Evolutionary conservation across 495 filamentous ascomycete species (phyloP).

Genomic region (Geoglossum glabrum): DNA sequence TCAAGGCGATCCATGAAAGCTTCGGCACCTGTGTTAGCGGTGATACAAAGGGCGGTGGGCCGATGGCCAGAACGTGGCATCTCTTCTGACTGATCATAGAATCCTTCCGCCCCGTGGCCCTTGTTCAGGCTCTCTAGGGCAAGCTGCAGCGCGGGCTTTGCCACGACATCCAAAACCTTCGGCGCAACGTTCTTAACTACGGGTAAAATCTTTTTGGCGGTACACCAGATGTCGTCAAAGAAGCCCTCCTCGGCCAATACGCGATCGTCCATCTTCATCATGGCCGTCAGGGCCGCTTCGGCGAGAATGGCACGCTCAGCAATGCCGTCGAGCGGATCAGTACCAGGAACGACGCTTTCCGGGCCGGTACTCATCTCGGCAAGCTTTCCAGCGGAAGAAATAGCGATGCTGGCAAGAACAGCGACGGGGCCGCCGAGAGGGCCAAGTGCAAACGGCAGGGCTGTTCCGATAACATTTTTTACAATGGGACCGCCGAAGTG

Average conservation of each 20-base stretch:
- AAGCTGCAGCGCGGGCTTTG: neutral
- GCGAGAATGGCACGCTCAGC: neutral
- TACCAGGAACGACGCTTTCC: neutral
- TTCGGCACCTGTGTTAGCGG: neutral
- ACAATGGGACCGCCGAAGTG: neutral
- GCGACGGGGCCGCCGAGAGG: neutral
- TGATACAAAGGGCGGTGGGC: neutral
- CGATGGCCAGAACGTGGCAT: too few species aligned
- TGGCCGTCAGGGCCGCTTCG: neutral
- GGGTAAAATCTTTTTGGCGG: neutral
- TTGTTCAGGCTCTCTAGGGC: conserved; percentile 1
- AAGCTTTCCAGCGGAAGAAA: neutral
- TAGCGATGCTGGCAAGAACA: neutral
- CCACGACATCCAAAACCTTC: conserved; percentile 3
- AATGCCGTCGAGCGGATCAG: neutral
- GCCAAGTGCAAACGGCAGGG: neutral
- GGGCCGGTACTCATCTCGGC: neutral
- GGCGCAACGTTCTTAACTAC: conserved; percentile 3
- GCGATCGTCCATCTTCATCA: neutral
- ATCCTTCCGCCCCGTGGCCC: neutral
- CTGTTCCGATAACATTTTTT: neutral
- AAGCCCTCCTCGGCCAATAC: neutral
- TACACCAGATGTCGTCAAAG: neutral
- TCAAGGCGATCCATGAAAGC: conserved; percentile 4
- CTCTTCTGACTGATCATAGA: too few species aligned